Conservation (phyloP, 2,329 filamentous ascomycete genomes). For the Trichophyton equinum region DNA sequence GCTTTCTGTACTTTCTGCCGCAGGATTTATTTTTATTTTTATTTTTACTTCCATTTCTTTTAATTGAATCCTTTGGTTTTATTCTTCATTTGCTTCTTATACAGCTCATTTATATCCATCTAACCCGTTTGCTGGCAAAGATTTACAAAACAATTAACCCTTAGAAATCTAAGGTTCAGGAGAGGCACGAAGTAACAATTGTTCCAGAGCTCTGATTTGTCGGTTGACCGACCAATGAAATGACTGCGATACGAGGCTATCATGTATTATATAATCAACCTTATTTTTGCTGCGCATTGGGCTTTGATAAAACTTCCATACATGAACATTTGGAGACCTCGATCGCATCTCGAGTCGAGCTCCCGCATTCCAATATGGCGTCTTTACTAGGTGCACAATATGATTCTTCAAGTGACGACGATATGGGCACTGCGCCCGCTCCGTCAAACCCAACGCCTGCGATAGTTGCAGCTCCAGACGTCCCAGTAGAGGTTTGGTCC, state of each 20-base stretch:
- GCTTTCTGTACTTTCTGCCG: neutral
- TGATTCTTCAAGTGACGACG: slow-evolving; percentile 40
- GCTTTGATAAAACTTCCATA: neutral
- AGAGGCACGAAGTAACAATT: no score
- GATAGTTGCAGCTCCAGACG: slow-evolving; percentile 40
- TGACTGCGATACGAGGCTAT: neutral
- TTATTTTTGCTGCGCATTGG: neutral
- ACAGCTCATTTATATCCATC: neutral
- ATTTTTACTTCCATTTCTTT: no score
- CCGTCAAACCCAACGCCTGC: slow-evolving; percentile 18
- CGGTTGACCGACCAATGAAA: neutral
- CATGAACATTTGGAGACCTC: neutral
- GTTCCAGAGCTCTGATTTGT: no score
- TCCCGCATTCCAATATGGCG: slow-evolving; percentile 23
- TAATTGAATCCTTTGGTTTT: no score
- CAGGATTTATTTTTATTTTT: neutral
- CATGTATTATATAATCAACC: neutral
- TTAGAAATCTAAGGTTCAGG: no score
- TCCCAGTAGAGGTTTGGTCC: slow-evolving; percentile 46
- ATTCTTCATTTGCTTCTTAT: no score
- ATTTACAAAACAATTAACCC: neutral
- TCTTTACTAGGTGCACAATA: slow-evolving; percentile 34
- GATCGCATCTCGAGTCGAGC: neutral
- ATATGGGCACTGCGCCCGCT: slow-evolving; percentile 19
- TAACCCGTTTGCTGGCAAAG: neutral